Percentiles rank a stretch among this genome's conserved stretches.
phyloP scores from a whole-genome alignment of 345 rosid species.

The Psidium guajava region DNA sequence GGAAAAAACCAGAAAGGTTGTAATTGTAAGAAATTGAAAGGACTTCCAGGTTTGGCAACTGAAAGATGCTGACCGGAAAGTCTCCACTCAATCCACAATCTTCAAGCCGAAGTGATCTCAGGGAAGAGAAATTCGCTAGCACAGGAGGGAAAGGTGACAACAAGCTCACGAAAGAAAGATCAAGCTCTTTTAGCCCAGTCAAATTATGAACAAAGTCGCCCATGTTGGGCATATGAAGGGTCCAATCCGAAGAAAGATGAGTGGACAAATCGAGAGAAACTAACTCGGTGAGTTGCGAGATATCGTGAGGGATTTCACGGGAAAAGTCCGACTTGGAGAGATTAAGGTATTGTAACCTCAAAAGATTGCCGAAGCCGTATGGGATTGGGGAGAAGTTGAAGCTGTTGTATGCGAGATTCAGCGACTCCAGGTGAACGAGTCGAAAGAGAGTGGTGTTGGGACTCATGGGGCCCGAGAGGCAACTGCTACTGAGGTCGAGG shows the following conservation, averaged over 20 bases:
- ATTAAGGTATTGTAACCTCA: no score
- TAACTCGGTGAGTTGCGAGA: no score
- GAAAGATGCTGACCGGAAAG: background rate
- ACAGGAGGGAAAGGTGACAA: background rate
- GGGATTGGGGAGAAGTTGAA: no score
- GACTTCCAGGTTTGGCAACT: background rate
- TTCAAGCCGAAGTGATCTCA: background rate
- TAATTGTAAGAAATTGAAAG: background rate
- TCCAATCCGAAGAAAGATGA: background rate
- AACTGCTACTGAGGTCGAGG: background rate
- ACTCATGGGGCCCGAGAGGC: background rate
- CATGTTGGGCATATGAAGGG: background rate
- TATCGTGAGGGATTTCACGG: no score
- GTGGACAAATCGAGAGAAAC: no score
- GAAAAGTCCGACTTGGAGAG: no score
- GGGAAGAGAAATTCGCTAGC: background rate
- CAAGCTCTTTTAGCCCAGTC: background rate
- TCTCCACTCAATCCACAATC: background rate
- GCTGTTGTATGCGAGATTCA: background rate
- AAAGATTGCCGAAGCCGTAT: no score
- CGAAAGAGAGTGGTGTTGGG: background rate
- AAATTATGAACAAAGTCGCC: background rate
- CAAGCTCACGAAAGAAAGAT: rapidly evolving
- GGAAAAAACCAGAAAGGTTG: background rate
- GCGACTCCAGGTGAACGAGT: background rate